A percentile compares a stretch with the other conserved stretches of the same genome.
Conservation (phyloP, 129 eudicot genomes). For the Flaveria linearis region DNA sequence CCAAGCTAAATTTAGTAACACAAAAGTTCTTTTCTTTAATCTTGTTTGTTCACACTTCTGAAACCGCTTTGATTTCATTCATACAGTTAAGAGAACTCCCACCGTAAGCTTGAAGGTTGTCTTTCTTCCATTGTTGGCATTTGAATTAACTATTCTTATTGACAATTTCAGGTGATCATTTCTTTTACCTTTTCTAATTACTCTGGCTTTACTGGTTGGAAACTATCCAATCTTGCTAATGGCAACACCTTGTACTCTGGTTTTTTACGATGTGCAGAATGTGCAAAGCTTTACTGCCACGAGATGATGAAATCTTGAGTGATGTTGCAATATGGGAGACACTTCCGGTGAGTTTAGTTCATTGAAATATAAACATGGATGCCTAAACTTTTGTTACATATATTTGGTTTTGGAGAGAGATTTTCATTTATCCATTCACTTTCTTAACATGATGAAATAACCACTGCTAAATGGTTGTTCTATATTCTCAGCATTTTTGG, state of each 20-base stretch:
- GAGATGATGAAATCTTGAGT: conserved; percentile 44
- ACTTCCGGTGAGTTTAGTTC: conserved; percentile 63
- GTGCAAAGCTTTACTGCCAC: conserved; percentile 88
- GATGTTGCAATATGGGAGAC: conserved; percentile 92
- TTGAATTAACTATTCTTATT: conserved; percentile 60
- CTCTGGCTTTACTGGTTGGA: background rate
- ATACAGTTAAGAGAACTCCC: conserved; percentile 46
- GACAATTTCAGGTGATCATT: conserved; percentile 77
- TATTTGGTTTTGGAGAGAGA: background rate
- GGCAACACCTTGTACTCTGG: conserved; percentile 14
- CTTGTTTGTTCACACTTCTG: conserved; percentile 1
- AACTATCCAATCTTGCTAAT: conserved; percentile 6
- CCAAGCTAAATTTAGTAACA: background rate
- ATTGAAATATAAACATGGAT: background rate
- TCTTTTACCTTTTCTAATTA: background rate
- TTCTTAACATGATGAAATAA: conserved; percentile 19
- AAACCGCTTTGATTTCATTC: conserved; percentile 3
- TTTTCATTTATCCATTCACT: background rate
- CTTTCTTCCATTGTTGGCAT: conserved; percentile 77
- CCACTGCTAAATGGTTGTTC: conserved; percentile 24
- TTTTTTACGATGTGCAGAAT: conserved; percentile 47
- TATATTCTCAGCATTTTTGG: conserved; percentile 68
- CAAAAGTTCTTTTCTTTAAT: background rate
- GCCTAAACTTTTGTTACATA: too few relatives aligned
- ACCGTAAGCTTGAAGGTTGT: conserved; percentile 72